These are phyloP conservation scores for Nyctanthes arbortristis DNA, from an alignment of 257 asterid species.

Conservation along the genomic window DNA sequence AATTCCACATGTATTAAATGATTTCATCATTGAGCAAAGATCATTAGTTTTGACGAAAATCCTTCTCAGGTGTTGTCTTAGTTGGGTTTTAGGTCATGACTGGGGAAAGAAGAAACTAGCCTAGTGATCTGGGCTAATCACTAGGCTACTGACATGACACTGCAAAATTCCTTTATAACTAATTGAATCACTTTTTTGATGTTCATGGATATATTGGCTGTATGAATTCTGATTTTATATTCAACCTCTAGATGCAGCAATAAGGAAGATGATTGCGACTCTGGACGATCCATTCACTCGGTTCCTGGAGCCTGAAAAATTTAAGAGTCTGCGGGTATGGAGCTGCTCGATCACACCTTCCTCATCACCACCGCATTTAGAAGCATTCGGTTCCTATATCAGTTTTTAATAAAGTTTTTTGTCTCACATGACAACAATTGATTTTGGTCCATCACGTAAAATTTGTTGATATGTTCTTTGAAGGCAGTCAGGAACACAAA, in stretches of 20 bases:
- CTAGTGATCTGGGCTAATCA: not conserved
- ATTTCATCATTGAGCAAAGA: not conserved
- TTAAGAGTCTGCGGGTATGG: slow-evolving; percentile 86
- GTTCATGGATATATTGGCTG: not conserved
- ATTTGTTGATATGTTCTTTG: slow-evolving; percentile 48
- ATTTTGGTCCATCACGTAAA: slow-evolving; percentile 27
- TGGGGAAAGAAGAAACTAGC: not conserved
- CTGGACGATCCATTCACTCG: slow-evolving; percentile 96
- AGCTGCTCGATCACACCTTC: slow-evolving; percentile 27
- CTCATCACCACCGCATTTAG: slow-evolving; percentile 10
- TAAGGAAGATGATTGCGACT: slow-evolving; percentile 92
- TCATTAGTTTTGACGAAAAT: not conserved
- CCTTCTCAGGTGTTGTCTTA: slow-evolving; percentile 14
- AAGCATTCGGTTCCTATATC: not conserved
- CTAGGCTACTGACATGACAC: not conserved
- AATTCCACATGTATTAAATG: not conserved
- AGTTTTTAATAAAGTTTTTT: slow-evolving; percentile 14
- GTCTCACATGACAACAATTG: slow-evolving; percentile 4
- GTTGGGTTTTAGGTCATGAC: not conserved
- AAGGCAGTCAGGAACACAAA: slow-evolving; percentile 99
- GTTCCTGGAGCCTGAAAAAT: slow-evolving; percentile 90
- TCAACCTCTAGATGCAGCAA: slow-evolving; percentile 71
- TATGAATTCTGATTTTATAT: slow-evolving; percentile 17
- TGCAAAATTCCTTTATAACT: not conserved
- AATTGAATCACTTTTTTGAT: not conserved